Percentiles rank a stretch among this genome's conserved stretches.
phyloP scores from a whole-genome alignment of 371 early-diverging fungal species.

The Rhizopus arrhizus region DNA sequence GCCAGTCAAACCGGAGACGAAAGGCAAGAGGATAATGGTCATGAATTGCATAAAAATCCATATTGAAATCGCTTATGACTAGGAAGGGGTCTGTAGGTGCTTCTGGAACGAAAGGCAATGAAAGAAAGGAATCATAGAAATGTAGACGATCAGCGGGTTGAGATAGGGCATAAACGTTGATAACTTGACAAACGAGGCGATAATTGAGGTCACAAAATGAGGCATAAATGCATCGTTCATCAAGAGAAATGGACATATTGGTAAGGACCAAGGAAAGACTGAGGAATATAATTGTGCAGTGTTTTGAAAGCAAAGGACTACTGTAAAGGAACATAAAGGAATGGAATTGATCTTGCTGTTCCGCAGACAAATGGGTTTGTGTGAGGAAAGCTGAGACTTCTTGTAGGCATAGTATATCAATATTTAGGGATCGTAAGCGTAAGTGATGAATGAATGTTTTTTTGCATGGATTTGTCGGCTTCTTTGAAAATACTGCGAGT shows the following conservation, averaged over 20 bases:
- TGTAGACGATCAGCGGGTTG: neutral
- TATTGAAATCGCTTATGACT: too few relatives aligned
- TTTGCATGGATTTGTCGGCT: neutral
- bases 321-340: neutral
- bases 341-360: neutral
- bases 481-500: slow-evolving; percentile 20
- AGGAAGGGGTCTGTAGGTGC: too few relatives aligned
- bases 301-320: neutral
- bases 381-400: slow-evolving; percentile 1
- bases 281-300: slow-evolving; percentile 8
- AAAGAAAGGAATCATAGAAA: neutral
- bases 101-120: too few relatives aligned
- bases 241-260: neutral
- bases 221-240: slow-evolving; percentile 8
- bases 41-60: too few relatives aligned
- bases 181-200: too few relatives aligned
- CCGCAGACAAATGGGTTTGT: neutral
- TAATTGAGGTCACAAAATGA: neutral
- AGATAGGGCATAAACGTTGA: neutral
- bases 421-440: neutral
- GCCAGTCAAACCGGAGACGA: slow-evolving; percentile 3
- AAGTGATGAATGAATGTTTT: neutral
- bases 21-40: too few relatives aligned
- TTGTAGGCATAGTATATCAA: slow-evolving; percentile 10
- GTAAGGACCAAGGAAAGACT: neutral